Base-by-base conservation (phyloP, 2,329 filamentous ascomycete genomes). In the Ophiostoma pallidulum region DNA sequence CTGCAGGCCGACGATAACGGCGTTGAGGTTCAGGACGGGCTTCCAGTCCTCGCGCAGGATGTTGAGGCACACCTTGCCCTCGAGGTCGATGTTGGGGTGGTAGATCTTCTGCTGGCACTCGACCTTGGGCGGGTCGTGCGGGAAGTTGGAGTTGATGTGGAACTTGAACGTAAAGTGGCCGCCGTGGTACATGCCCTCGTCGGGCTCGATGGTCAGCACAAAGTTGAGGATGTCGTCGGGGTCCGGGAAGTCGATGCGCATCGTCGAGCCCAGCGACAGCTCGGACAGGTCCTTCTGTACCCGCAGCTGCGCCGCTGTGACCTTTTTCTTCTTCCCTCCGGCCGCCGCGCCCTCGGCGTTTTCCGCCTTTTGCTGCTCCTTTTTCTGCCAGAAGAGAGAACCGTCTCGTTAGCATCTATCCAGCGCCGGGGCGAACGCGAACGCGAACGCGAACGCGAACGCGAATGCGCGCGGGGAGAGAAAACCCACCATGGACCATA, bases 41-140 rank as follows among this genome's bases (percentile, higher is more conserved):
- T 97, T 98, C 92, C 92, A 98, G 70, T 98, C 92, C 70, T 98
- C 92, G 53, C 92, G 75, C 60, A 98, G 68, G 59, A 98, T 98
- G 65, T 98, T 98, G 61, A 98, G 70, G 71, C 92, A 98, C 53
- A 98, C 90, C 63, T 98, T 98, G 58, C 92, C 92, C 64, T 97
- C 88, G 35, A 95, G 76, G 62, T 98, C 92, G 63, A 98, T 98
- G 67, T 98, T 98, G 6, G 92, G 92, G 64, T 98, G 92, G 70
- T 98, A 98, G 59, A 98, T 97, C 74, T 95, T 97, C 69, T 98
- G 87, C 57, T 82, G 85, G 70, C 92, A 97, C 62, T 86, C 92
- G 58, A 98, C 92, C 69, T 97, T 97, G 18, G 92, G 92, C 53
- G 92, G 90, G 64, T 97, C 90, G 69, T 97, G 92, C 0, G 92